Evolutionary conservation across 345 rosid genomes (phyloP).

Genomic region (Turnera subulata): DNA sequence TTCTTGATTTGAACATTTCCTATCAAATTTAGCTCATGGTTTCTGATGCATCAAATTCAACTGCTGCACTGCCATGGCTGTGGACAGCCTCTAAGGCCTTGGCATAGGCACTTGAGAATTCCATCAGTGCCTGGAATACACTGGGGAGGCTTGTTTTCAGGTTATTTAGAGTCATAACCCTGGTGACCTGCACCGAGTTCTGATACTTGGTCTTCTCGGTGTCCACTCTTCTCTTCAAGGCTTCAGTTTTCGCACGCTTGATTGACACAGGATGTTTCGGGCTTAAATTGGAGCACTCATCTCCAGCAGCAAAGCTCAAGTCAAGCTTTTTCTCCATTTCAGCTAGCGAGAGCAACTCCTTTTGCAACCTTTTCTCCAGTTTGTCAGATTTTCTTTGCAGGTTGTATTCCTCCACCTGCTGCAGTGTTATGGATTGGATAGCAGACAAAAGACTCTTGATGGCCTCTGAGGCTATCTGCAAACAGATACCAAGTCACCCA

Average conservation of each 20-base stretch:
- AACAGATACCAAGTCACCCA: conserved; percentile 6
- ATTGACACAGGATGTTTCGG: conserved; percentile 65
- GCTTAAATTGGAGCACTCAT: conserved; percentile 31
- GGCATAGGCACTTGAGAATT: conserved; percentile 52
- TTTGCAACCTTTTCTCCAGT: conserved; percentile 63
- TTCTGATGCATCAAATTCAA: conserved; percentile 20
- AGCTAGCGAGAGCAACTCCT: conserved; percentile 45
- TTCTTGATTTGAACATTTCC: no score
- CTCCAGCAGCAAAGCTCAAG: conserved; percentile 33
- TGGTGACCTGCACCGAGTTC: conserved; percentile 46
- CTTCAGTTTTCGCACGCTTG: conserved; percentile 58
- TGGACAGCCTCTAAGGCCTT: conserved; percentile 54
- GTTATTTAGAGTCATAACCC: conserved; percentile 57
- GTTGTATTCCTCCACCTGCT: conserved; percentile 58
- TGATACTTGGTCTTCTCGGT: conserved; percentile 49
- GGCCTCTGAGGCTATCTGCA: conserved; percentile 68
- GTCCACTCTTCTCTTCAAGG: conserved; percentile 50
- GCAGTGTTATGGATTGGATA: conserved; percentile 47
- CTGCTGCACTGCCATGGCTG: conserved; percentile 21
- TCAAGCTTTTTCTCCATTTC: conserved; percentile 61
- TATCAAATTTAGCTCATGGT: conserved; percentile 5
- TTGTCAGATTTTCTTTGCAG: conserved; percentile 49
- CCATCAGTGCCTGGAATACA: conserved; percentile 63
- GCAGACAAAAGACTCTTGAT: conserved; percentile 56
- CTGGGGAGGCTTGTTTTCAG: conserved; percentile 73